A percentile compares a stretch with the other conserved stretches of the same genome.
phyloP scores from a whole-genome alignment of 495 filamentous ascomycete genomes.

The Lepidopterella palustris region DNA sequence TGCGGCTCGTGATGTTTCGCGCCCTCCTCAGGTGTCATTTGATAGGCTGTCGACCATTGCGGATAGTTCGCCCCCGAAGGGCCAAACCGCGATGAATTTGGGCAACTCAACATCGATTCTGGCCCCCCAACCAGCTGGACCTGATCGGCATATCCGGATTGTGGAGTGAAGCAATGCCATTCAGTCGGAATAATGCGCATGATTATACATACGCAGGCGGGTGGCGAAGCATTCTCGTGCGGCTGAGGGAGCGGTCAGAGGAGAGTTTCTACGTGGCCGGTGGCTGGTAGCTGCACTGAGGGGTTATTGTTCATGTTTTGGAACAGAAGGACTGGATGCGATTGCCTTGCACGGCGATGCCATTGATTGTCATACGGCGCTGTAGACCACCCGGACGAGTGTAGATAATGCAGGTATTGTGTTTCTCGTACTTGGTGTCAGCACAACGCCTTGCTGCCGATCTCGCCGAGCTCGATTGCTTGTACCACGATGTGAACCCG shows the following conservation, averaged over 20 bases:
- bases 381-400: background rate
- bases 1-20: background rate
- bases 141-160: conserved; percentile 13
- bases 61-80: background rate
- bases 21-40: background rate
- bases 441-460: too few species aligned
- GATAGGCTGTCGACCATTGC: background rate
- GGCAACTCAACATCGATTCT: conserved; percentile 5
- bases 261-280: background rate
- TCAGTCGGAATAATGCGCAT: background rate
- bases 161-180: background rate
- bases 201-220: background rate
- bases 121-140: background rate
- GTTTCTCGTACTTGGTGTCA: too few species aligned
- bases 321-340: background rate
- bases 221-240: background rate
- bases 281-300: background rate
- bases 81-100: background rate
- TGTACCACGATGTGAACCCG: too few species aligned
- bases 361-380: background rate
- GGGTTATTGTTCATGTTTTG: background rate
- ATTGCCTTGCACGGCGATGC: background rate
- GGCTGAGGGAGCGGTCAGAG: background rate
- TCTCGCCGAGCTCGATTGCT: too few species aligned
- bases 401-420: too few species aligned